phyloP scores from a whole-genome alignment of 345 rosid genomes.

The Moricandia moricandioides region DNA sequence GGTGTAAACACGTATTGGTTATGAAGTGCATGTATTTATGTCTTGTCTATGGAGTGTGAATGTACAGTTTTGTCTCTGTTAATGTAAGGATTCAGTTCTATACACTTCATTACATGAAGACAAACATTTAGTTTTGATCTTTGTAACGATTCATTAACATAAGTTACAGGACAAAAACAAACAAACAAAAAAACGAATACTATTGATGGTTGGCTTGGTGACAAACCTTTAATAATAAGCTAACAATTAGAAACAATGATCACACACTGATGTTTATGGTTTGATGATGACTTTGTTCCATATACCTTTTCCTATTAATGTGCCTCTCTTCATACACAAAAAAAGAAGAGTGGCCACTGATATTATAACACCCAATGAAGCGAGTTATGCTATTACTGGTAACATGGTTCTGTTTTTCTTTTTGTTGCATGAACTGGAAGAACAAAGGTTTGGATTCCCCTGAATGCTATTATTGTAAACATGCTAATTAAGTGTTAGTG shows the following conservation, averaged over 20 bases:
- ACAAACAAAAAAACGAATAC: neutral
- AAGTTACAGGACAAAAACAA: neutral
- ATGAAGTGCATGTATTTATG: neutral
- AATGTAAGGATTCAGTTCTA: slow-evolving; percentile 8
- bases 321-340: slow-evolving; percentile 10
- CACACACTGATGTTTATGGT: neutral
- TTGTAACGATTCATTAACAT: slow-evolving; percentile 5
- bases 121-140: slow-evolving; percentile 9
- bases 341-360: slow-evolving; percentile 2
- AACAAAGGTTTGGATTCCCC: slow-evolving; percentile 32
- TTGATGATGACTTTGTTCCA: slow-evolving; percentile 3
- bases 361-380: slow-evolving; percentile 21
- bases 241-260: neutral
- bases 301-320: slow-evolving; percentile 9
- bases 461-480: slow-evolving; percentile 23
- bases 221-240: slow-evolving; percentile 21
- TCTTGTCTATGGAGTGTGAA: slow-evolving; percentile 10
- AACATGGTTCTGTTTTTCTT: neutral
- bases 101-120: slow-evolving; percentile 3
- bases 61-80: slow-evolving; percentile 33
- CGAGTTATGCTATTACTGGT: slow-evolving; percentile 26
- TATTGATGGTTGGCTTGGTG: slow-evolving; percentile 22
- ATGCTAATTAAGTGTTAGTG: neutral
- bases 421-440: slow-evolving; percentile 28
- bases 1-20: slow-evolving; percentile 14